Evolutionary conservation across 1,284 basidiomycete species (phyloP).

Genomic region (Trametes hirsuta): DNA sequence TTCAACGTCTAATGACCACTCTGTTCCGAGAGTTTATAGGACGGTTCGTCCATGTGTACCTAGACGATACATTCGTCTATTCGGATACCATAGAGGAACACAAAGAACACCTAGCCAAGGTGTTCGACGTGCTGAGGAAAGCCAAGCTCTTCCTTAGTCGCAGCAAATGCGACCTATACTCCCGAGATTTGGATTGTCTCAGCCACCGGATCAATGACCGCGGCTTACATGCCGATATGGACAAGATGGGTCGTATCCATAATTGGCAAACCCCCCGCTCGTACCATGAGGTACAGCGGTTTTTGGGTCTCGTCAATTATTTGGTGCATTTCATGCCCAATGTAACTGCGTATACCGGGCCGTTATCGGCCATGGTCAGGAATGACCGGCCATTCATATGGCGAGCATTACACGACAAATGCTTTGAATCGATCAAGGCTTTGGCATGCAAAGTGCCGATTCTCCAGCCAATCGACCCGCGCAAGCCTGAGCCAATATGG

Average conservation of each 20-base stretch:
- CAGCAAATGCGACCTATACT: constrained; percentile 31
- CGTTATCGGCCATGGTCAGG: constrained; percentile 16
- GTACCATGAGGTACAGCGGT: constrained; percentile 42
- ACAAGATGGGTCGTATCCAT: constrained; percentile 31
- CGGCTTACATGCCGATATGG: constrained; percentile 32
- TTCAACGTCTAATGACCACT: constrained; percentile 37
- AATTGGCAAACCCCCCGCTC: constrained; percentile 31
- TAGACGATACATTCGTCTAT: constrained; percentile 33
- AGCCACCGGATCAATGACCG: constrained; percentile 35
- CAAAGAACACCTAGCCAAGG: constrained; percentile 28
- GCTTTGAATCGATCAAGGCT: constrained; percentile 41
- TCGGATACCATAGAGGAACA: constrained; percentile 33
- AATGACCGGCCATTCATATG: constrained; percentile 25
- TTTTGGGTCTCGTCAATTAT: constrained; percentile 45
- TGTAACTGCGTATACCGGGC: constrained; percentile 36
- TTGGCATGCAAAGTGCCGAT: constrained; percentile 36
- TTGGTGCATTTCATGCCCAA: constrained; percentile 40
- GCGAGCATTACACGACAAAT: constrained; percentile 37
- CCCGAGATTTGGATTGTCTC: constrained; percentile 29
- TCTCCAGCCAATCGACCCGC: constrained; percentile 37
- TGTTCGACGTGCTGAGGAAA: constrained; percentile 28
- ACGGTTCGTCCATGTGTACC: constrained; percentile 35
- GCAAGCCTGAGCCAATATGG: constrained; percentile 40
- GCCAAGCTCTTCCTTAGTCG: constrained; percentile 28
- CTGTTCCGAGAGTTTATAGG: constrained; percentile 36